A percentile compares a stretch with the other conserved stretches of the same genome.
Conservation (phyloP, 1,139 yeast species). For the Diutina ranongensis region DNA sequence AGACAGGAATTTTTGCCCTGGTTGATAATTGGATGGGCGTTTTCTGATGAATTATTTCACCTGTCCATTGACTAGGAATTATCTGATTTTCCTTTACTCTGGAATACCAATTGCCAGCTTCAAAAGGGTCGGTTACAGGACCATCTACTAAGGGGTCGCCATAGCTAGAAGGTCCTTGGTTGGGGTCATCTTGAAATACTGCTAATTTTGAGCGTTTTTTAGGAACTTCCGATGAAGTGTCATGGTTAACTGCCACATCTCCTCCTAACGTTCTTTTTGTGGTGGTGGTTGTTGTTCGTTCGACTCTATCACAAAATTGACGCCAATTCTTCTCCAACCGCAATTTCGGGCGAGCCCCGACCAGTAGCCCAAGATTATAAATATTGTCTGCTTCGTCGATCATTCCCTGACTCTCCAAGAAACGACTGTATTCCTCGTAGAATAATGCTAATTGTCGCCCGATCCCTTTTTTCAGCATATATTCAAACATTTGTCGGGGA, state of each 20-base stretch:
- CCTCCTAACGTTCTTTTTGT: neutral
- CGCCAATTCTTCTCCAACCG: conserved; percentile 41
- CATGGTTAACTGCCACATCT: neutral
- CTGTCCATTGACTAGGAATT: conserved; percentile 54
- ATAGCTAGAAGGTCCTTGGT: conserved; percentile 17
- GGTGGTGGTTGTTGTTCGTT: neutral
- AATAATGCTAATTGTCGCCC: conserved; percentile 58
- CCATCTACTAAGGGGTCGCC: conserved; percentile 11
- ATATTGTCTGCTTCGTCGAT: conserved; percentile 53
- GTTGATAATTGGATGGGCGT: conserved; percentile 7
- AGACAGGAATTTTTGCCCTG: neutral
- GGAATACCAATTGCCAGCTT: conserved; percentile 11
- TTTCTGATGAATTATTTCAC: conserved; percentile 41
- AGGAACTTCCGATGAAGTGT: neutral
- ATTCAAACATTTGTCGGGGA: conserved; percentile 63
- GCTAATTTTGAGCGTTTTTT: conserved; percentile 11
- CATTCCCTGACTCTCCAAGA: conserved; percentile 42
- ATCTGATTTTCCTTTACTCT: conserved; percentile 48
- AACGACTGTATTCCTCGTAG: conserved; percentile 73
- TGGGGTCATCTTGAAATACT: conserved; percentile 15
- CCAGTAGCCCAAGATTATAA: conserved; percentile 47
- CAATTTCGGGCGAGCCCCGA: conserved; percentile 51
- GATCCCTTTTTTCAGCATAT: conserved; percentile 62
- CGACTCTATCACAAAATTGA: conserved; percentile 24
- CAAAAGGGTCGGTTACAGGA: conserved; percentile 28